A percentile compares a stretch with the other conserved stretches of the same genome.
phyloP scores from a whole-genome alignment of 2,329 filamentous ascomycete genomes.

The Fusarium nanum region DNA sequence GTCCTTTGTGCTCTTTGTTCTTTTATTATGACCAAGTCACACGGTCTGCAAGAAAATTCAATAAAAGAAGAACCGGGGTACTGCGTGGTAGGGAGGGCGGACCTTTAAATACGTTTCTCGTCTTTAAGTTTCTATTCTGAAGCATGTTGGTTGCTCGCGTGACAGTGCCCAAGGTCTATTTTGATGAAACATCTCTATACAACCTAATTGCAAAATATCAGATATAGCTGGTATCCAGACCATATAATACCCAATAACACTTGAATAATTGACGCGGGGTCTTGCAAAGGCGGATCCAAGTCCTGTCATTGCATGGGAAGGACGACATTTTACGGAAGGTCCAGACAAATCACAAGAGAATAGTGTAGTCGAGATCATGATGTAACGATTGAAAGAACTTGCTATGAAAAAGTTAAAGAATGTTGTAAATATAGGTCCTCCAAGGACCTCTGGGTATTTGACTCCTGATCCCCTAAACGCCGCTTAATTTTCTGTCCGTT shows the following conservation, averaged over 20 bases:
- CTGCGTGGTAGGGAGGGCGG: too few relatives aligned
- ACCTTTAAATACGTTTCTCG: neutral
- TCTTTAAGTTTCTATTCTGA: neutral
- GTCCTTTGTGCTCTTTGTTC: neutral
- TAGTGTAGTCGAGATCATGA: neutral
- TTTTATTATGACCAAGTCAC: neutral
- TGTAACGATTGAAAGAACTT: neutral
- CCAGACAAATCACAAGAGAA: neutral
- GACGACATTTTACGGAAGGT: neutral
- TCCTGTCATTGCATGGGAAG: neutral
- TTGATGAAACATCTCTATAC: neutral
- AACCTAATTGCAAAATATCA: neutral
- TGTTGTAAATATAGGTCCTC: slow-evolving; percentile 15
- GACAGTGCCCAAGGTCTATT: neutral
- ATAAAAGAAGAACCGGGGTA: neutral
- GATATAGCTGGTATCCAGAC: neutral
- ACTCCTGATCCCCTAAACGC: slow-evolving; percentile 33
- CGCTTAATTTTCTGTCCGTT: slow-evolving; percentile 11
- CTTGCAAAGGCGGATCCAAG: neutral
- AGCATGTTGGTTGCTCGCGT: neutral
- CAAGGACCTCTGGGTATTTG: slow-evolving; percentile 38
- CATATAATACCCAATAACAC: neutral
- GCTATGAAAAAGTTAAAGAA: slow-evolving; percentile 12
- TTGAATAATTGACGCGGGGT: neutral
- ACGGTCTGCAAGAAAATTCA: neutral